Base-by-base conservation (phyloP, 139 green algal genomes). In the Helicosporidium sp. region DNA sequence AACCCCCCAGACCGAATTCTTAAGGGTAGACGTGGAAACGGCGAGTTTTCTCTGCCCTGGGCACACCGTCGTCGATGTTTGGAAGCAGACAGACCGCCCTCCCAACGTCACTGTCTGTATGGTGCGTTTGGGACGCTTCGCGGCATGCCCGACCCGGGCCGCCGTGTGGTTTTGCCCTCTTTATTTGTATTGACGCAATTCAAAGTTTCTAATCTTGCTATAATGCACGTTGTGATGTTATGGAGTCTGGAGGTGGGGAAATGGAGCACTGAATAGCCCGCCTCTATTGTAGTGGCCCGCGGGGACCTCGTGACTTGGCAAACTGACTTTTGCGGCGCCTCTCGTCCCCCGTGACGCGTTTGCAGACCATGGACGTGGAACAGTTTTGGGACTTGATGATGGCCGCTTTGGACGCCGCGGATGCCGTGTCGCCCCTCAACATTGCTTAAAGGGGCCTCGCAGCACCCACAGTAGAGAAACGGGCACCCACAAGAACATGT, bases 11-110 rank as follows among this genome's bases (percentile, higher is more conserved):
- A 35, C 52, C 2, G 27, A 69, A 41, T 7, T 43, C 8, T 54
- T 86, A 54, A 55, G 72, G 0, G 83, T 94, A 17, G 82, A 92
- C 43, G 59, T 94, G 1, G 84, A 93, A 35, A 85, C 74, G 0
- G 2, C 4, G 1, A 82, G 64, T 13, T 13, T 36, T 0, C 55
- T 90, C 6, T 67, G 47, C 2, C 43, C 65, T 26, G 84, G 84
- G 0, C 83, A 93, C 63, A 93, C 84, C 1, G 72, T 94, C 3
- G 75, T 68, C 19, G 84, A 94, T 61, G 29, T 82, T 7, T 86
- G 76, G 72, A 19, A 59, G 34, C 63, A 75, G 45, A 70, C 41
- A n/a, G 47, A 37, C 3, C 19, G 17, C 34, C 55, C 61, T 7
- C 52, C 62, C 16, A 92, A 92, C 62, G 77, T 61, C 46, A 37